These are phyloP conservation scores for Atkinsonella texensis DNA, from an alignment of 2,329 filamentous ascomycete genomes.

Conservation along the genomic window DNA sequence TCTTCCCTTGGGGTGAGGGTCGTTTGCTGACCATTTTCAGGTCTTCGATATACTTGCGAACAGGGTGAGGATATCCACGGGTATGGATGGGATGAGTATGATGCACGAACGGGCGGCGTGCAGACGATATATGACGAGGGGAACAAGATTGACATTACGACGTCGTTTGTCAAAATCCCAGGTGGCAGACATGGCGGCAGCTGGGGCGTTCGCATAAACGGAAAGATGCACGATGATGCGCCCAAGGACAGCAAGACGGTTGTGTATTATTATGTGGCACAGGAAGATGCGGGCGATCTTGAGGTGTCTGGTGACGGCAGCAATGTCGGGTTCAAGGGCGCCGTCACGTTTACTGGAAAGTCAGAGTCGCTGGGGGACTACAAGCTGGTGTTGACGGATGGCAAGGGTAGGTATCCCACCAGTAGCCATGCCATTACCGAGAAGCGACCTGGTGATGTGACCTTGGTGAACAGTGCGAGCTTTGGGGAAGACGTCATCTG, in stretches of 20 bases:
- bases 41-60: slow-evolving; percentile 88
- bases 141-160: slow-evolving; percentile 83
- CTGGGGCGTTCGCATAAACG: slow-evolving; percentile 85
- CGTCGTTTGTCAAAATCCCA: slow-evolving; percentile 85
- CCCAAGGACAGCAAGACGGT: slow-evolving; percentile 58
- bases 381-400: slow-evolving; percentile 63
- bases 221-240: slow-evolving; percentile 59
- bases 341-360: slow-evolving; percentile 59
- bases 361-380: slow-evolving; percentile 68
- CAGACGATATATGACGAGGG: slow-evolving; percentile 84
- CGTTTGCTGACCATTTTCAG: slow-evolving; percentile 28
- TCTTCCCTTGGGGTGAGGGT: too few species aligned
- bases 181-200: slow-evolving; percentile 76
- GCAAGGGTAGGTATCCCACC: slow-evolving; percentile 48
- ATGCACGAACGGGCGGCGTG: slow-evolving; percentile 73
- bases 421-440: slow-evolving; percentile 54
- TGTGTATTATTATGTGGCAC: slow-evolving; percentile 67
- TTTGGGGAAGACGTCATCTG: slow-evolving; percentile 61
- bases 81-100: slow-evolving; percentile 97
- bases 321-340: slow-evolving; percentile 38
- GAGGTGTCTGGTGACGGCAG: slow-evolving; percentile 43
- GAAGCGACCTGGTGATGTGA: slow-evolving; percentile 62
- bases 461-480: slow-evolving; percentile 60
- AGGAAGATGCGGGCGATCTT: slow-evolving; percentile 63
- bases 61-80: slow-evolving; percentile 88